These are phyloP conservation scores for Pseudozyma hubeiensis DNA, from an alignment of 1,284 basidiomycete genomes.

Conservation along the genomic window DNA sequence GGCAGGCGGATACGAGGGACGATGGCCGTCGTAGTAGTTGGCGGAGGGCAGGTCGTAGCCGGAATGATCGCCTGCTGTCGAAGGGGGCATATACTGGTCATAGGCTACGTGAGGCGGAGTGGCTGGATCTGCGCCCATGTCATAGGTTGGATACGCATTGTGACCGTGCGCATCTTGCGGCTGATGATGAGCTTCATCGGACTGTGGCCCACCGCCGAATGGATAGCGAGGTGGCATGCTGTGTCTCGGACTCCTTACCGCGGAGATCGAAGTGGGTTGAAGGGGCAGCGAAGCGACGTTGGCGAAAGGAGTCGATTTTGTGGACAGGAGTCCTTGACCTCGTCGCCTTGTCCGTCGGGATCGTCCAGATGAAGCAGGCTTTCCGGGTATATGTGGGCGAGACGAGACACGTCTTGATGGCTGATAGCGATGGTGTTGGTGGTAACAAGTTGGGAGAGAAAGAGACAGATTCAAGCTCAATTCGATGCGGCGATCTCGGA, in stretches of 20 bases:
- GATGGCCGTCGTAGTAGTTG: conserved; percentile 36
- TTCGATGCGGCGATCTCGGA: background rate
- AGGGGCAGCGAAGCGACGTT: background rate
- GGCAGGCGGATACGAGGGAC: conserved; percentile 20
- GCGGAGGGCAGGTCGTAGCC: conserved; percentile 41
- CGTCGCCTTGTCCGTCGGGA: background rate
- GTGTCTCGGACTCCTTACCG: background rate
- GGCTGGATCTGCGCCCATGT: conserved; percentile 38
- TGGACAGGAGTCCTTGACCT: background rate
- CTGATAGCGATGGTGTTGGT: conserved; percentile 1
- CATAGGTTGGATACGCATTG: conserved; percentile 52
- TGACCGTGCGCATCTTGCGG: conserved; percentile 22
- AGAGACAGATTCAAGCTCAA: too few relatives aligned
- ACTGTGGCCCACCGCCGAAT: conserved; percentile 25
- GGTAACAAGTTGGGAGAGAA: background rate
- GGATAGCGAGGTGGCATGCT: conserved; percentile 44
- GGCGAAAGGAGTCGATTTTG: background rate
- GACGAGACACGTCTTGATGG: background rate
- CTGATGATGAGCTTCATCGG: conserved; percentile 23
- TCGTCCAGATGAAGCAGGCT: conserved; percentile 6
- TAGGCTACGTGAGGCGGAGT: conserved; percentile 38
- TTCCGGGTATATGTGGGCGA: background rate
- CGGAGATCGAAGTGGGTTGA: conserved; percentile 25
- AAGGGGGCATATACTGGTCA: conserved; percentile 42
- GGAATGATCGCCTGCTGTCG: conserved; percentile 35